Percentiles rank a stretch among this genome's conserved stretches.
phyloP scores from a whole-genome alignment of 1,139 yeast species.

The Arxiozyma telluris region DNA sequence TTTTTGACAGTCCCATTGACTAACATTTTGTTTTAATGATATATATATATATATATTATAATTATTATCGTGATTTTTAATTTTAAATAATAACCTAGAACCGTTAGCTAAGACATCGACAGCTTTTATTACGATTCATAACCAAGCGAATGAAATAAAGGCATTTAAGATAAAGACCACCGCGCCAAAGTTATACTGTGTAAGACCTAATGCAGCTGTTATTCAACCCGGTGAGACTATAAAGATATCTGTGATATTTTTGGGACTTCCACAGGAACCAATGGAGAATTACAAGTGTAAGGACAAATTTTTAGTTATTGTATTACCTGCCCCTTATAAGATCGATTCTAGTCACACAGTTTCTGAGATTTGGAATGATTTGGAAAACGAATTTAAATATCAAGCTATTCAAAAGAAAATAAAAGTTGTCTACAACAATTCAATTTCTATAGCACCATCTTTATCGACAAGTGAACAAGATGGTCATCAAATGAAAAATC shows the following conservation, averaged over 20 bases:
- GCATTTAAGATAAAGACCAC: conserved; percentile 97
- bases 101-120: conserved; percentile 68
- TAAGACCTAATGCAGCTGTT: conserved; percentile 84
- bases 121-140: conserved; percentile 55
- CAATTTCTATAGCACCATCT: conserved; percentile 2
- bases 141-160: conserved; percentile 46
- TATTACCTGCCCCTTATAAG: conserved; percentile 60
- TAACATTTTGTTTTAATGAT: too few relatives aligned
- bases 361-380: conserved; percentile 58
- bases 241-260: conserved; percentile 71
- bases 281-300: conserved; percentile 58
- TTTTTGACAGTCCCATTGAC: too few relatives aligned
- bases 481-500: not conserved
- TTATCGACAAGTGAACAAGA: not conserved
- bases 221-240: conserved; percentile 65
- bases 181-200: conserved; percentile 91
- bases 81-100: conserved; percentile 20
- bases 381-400: conserved; percentile 53
- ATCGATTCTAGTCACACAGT: conserved; percentile 38
- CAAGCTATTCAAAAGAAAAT: conserved; percentile 61
- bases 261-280: conserved; percentile 45
- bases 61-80: not conserved
- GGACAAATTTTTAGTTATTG: conserved; percentile 83
- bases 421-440: conserved; percentile 49
- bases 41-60: not conserved